These are phyloP conservation scores for Boletus sp. DNA, from an alignment of 1,284 basidiomycete genomes.

Conservation along the genomic window DNA sequence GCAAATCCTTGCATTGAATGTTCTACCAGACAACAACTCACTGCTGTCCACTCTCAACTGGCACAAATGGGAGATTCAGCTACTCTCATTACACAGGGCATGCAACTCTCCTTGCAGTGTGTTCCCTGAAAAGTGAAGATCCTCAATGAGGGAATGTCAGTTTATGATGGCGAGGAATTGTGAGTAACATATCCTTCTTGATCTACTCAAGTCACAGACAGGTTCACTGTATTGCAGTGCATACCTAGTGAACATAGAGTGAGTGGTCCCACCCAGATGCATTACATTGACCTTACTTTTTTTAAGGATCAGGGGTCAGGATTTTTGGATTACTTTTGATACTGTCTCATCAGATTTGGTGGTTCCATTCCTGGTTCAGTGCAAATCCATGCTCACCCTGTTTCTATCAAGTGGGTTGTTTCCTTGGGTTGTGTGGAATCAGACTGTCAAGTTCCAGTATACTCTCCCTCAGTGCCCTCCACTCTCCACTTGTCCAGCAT, in stretches of 20 bases:
- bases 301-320: conserved; percentile 36
- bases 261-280: conserved; percentile 10
- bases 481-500: conserved; percentile 39
- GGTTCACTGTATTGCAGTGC: conserved; percentile 22
- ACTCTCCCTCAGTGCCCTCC: conserved; percentile 33
- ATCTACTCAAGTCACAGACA: conserved; percentile 3
- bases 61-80: conserved; percentile 22
- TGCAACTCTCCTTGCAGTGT: conserved; percentile 30
- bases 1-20: not conserved
- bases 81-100: conserved; percentile 30
- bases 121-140: conserved; percentile 26
- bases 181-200: conserved; percentile 20
- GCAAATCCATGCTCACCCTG: not conserved
- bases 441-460: conserved; percentile 43
- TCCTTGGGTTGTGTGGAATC: conserved; percentile 36
- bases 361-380: conserved; percentile 1
- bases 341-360: conserved; percentile 41
- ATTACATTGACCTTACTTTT: not conserved
- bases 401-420: conserved; percentile 41
- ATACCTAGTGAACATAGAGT: conserved; percentile 37
- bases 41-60: conserved; percentile 3
- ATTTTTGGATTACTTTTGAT: conserved; percentile 42
- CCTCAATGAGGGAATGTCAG: conserved; percentile 16
- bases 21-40: not conserved
- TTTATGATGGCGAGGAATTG: conserved; percentile 38